phyloP scores from a whole-genome alignment of 331 rosid genomes.

The Cydonia oblonga region DNA sequence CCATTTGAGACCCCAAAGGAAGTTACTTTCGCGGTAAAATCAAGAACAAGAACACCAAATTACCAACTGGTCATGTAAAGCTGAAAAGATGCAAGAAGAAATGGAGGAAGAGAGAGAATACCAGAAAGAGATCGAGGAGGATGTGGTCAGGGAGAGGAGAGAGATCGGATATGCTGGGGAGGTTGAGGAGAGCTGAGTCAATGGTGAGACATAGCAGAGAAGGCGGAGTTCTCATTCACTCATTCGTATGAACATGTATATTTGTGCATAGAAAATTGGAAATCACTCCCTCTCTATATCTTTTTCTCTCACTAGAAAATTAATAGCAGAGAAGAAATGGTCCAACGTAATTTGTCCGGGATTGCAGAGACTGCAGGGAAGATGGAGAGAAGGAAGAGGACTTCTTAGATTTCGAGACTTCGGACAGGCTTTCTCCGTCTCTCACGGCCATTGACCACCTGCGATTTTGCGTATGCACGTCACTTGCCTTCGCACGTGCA shows the following conservation, averaged over 20 bases:
- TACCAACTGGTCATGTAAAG: no score
- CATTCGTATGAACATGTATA: constrained; percentile 3
- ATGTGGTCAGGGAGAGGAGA: constrained; percentile 82
- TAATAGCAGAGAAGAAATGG: constrained; percentile 7
- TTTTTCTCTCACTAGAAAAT: background rate
- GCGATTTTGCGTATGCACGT: background rate
- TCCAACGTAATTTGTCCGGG: constrained; percentile 16
- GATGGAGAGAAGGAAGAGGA: background rate
- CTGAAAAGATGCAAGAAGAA: background rate
- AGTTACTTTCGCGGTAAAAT: background rate
- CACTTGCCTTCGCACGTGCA: constrained; percentile 10
- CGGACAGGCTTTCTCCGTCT: constrained; percentile 10
- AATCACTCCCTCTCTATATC: background rate
- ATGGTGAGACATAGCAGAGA: constrained; percentile 66
- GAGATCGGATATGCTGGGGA: constrained; percentile 78
- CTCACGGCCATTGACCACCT: background rate
- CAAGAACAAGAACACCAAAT: background rate
- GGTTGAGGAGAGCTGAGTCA: constrained; percentile 77
- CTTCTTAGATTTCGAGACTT: background rate
- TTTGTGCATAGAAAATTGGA: background rate
- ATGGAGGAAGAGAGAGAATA: constrained; percentile 7
- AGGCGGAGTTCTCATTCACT: constrained; percentile 87
- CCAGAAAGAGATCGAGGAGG: constrained; percentile 71
- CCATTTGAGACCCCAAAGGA: background rate
- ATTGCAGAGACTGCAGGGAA: constrained; percentile 9